These are phyloP conservation scores for Diutina scorzettiae DNA, from an alignment of 1,139 yeast species.

Conservation along the genomic window DNA sequence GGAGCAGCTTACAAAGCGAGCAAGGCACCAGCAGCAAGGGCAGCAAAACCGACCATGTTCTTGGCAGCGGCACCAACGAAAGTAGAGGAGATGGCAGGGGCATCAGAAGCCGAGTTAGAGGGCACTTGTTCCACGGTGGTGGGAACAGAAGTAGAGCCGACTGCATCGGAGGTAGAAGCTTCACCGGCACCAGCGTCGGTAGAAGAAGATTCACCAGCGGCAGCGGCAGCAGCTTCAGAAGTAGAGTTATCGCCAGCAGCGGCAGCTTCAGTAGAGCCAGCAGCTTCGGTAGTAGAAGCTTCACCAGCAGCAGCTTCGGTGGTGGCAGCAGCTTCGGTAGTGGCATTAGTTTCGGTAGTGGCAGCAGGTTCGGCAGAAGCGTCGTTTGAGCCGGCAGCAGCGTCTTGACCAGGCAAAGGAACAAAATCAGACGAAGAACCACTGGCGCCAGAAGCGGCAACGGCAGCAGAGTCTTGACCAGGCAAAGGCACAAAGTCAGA, in stretches of 20 bases:
- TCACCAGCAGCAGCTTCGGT: background rate
- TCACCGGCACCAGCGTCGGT: background rate
- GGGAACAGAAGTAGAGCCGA: background rate
- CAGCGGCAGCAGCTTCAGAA: background rate
- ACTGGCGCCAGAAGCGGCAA: background rate
- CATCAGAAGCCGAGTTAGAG: background rate
- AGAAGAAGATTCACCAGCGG: background rate
- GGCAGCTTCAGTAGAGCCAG: background rate
- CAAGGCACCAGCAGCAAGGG: constrained; percentile 5
- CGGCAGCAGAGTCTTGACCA: background rate
- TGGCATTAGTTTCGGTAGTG: background rate
- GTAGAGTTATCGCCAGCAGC: background rate
- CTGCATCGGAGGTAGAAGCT: background rate
- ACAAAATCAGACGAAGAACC: background rate
- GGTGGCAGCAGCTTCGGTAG: background rate
- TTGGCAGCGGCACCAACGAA: background rate
- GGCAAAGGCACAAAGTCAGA: background rate
- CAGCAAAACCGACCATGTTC: background rate
- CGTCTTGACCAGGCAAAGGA: background rate
- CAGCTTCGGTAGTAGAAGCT: background rate
- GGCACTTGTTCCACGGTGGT: background rate
- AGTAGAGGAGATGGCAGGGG: background rate
- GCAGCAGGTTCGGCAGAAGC: background rate
- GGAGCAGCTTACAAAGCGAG: background rate
- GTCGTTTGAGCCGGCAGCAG: background rate